phyloP scores from a whole-genome alignment of 1,284 basidiomycete genomes.

The Ceratorhiza oryzae-sativae region DNA sequence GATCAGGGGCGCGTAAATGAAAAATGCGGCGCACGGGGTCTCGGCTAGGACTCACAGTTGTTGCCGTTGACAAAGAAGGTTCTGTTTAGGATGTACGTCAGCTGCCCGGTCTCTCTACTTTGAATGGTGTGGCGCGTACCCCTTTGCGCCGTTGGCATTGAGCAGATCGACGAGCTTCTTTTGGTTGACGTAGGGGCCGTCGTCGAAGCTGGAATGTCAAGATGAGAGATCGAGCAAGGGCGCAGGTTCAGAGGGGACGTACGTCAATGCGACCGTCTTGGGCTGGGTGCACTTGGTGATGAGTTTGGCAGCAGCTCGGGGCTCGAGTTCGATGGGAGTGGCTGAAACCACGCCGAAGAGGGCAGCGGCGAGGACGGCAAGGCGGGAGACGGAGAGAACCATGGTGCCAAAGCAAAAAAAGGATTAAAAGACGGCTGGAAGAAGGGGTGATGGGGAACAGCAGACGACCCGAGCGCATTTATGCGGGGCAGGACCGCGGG shows the following conservation, averaged over 20 bases:
- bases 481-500: background rate
- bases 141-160: background rate
- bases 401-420: background rate
- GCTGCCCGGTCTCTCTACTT: too few relatives aligned
- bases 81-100: background rate
- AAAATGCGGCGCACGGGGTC: too few relatives aligned
- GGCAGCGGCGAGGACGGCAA: slow-evolving; percentile 24
- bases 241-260: background rate
- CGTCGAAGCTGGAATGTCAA: slow-evolving; percentile 22
- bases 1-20: background rate
- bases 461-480: background rate
- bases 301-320: background rate
- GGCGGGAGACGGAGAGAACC: slow-evolving; percentile 24
- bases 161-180: slow-evolving; percentile 13
- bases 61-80: slow-evolving; percentile 32
- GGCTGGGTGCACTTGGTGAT: slow-evolving; percentile 27
- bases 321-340: slow-evolving; percentile 2
- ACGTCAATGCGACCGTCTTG: slow-evolving; percentile 22
- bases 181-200: slow-evolving; percentile 30
- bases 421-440: background rate
- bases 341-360: slow-evolving; percentile 30
- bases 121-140: background rate
- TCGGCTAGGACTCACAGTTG: slow-evolving; percentile 25
- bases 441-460: background rate
- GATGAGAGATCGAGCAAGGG: too few relatives aligned